Base-by-base conservation (phyloP, 2,329 filamentous ascomycete genomes). In the Fusarium temperatum region DNA sequence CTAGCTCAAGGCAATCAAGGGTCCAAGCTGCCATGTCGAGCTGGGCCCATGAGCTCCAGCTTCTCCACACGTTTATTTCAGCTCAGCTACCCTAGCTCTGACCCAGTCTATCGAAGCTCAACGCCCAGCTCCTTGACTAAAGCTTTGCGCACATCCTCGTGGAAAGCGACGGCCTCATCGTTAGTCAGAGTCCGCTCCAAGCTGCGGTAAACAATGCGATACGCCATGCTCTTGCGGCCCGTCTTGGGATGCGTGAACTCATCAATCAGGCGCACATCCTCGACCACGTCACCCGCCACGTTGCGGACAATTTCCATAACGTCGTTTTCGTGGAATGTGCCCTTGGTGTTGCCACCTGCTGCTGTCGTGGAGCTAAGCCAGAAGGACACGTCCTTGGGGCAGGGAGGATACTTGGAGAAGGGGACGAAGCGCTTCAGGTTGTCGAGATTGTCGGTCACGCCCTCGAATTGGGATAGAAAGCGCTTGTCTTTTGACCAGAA, bases 291-390 rank as follows among this genome's bases (percentile, higher is more conserved):
- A 57, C 95, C 95, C 15, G 91, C 94, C 53, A 96, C 87, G 75
- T 91, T 91, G 74, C 96, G 91, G 24, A 98, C 93, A 64, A 98
- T 89, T 83, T 98, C 96, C 96, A 98, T 98, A 58, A 98, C 87
- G 82, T 99, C 96, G 83, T 98, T 98, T 81, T 97, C 95, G 82
- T 98, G 96, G 80, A 98, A 94, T 76, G 80, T 66, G 76, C 82
- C 77, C 82, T 85, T 66, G 78, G 82, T 78, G 60, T 84, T 86
- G 35, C 87, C 87, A 18, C 85, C 87, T 7, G 83, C 87, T 28
- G 85, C 82, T 5, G 86, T 84, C 82, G 85, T 74, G 35, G 78
- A 78, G 62, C 67, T 72, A 24, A 98, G 84, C 96, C 96, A 99
- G 83, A 99, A 99, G 1, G 95, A 93, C 17, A 98, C 93, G 81